Base-by-base conservation (phyloP, 345 rosid genomes). In the Lumnitzera racemosa region DNA sequence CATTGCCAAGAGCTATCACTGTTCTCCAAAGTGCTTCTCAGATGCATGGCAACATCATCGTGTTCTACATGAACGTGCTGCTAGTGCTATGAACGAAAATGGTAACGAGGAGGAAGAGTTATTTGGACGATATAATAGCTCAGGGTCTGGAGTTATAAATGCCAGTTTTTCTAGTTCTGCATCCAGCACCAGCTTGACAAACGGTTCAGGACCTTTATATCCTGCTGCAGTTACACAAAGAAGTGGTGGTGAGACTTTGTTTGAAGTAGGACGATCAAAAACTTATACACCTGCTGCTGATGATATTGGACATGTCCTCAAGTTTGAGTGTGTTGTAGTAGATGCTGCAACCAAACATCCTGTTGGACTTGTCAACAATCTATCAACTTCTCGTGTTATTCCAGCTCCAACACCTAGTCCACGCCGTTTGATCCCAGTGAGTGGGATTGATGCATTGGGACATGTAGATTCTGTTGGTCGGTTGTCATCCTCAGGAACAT, bases 401-500 rank as follows among this genome's bases (percentile, higher is more conserved):
- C 96, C 99, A 36, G 97, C 97, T 23, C 97, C 99, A n/a, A 78
- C 86, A 13, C 99, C 99, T 46, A 79, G 82, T 72, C 99, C 97
- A 15, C 96, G 99, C 56, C 79, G 74, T 67, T 48, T 94, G 79
- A 75, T 94, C 68, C 82, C 96, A 14, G 84, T 90, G 25, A 79
- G 72, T 53, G 89, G 83, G 66, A 80, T 61, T 65, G 97, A 88
- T 69, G 64, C 70, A 65, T 69, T 79, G 67, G 82, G 83, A 13
- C 90, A 81, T 65, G 69, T 82, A 51, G 92, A 88, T 81, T 59
- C 83, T 51, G 90, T 86, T 74, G 92, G 88, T 47, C 89, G 89
- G 24, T 23, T 75, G 51, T 75, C 87, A 49, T 80, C 95, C 14
- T 53, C 84, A 11, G 95, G 99, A 46, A 72, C 73, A 41, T 79